Evolutionary conservation across 768 basidiomycete species (phyloP).

Genomic region (Strobilomyces dryophilus): DNA sequence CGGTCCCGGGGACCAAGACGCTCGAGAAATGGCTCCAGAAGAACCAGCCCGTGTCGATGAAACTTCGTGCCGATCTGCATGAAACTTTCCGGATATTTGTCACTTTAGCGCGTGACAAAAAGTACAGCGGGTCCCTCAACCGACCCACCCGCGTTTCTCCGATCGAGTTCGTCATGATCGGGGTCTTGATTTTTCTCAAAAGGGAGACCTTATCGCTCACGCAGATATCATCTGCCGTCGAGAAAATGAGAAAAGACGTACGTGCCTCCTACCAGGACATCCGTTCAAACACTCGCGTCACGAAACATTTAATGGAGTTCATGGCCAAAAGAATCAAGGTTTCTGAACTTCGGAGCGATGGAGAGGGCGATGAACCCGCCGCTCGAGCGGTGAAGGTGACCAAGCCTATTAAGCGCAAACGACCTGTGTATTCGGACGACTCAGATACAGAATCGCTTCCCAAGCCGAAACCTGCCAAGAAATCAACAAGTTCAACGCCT

Average conservation of each 20-base stretch:
- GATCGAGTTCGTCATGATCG: slow-evolving; percentile 44
- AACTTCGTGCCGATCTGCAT: slow-evolving; percentile 26
- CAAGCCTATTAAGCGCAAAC: slow-evolving; percentile 27
- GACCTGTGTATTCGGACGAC: slow-evolving; percentile 21
- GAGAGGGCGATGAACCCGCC: slow-evolving; percentile 30
- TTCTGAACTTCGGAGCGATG: slow-evolving; percentile 30
- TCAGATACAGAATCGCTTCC: slow-evolving; percentile 15
- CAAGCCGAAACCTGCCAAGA: slow-evolving; percentile 16
- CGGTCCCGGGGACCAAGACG: slow-evolving; percentile 22
- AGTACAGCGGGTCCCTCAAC: slow-evolving; percentile 30
- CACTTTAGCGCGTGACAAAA: slow-evolving; percentile 30
- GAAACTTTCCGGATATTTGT: slow-evolving; percentile 35
- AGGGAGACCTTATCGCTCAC: slow-evolving; percentile 30
- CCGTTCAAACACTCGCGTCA: slow-evolving; percentile 36
- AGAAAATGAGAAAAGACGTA: slow-evolving; percentile 36
- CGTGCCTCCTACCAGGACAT: slow-evolving; percentile 38
- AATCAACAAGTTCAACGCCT: neutral
- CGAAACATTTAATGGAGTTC: slow-evolving; percentile 31
- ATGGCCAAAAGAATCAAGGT: slow-evolving; percentile 31
- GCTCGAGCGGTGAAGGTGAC: slow-evolving; percentile 5
- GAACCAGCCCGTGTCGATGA: slow-evolving; percentile 22
- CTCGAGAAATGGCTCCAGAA: slow-evolving; percentile 38
- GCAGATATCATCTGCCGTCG: slow-evolving; percentile 42
- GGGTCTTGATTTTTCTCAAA: slow-evolving; percentile 38
- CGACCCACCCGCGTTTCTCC: slow-evolving; percentile 37